These are phyloP conservation scores for Phytophthora constricta DNA, from an alignment of 352 stramenopile species.

Conservation along the genomic window DNA sequence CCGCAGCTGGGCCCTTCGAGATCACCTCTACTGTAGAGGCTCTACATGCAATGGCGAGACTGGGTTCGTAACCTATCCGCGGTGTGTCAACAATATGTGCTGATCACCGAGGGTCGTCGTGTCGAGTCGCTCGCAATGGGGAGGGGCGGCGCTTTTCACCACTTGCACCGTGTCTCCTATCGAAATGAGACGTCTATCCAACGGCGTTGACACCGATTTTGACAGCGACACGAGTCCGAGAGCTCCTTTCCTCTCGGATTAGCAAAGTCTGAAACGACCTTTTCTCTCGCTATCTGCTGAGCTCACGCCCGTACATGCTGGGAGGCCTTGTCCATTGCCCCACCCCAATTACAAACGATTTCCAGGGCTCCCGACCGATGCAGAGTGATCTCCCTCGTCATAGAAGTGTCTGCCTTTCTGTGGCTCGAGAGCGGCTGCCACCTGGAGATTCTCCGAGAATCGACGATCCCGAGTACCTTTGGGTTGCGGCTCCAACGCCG, in stretches of 20 bases:
- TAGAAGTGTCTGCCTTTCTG: background rate
- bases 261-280: no score
- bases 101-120: background rate
- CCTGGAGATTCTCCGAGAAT: background rate
- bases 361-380: background rate
- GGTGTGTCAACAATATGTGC: background rate
- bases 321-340: no score
- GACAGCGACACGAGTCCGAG: background rate
- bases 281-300: no score
- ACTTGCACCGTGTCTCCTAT: background rate
- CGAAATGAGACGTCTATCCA: background rate
- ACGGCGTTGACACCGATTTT: background rate
- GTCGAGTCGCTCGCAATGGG: background rate
- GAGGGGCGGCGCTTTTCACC: background rate
- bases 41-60: no score
- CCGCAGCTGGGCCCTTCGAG: background rate
- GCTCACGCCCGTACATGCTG: no score
- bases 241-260: background rate
- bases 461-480: no score
- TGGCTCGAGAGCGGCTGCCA: background rate
- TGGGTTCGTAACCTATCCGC: background rate
- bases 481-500: no score
- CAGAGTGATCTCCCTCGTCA: background rate
- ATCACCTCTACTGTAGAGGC: background rate
- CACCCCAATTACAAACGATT: no score